Base-by-base conservation (phyloP, 495 filamentous ascomycete genomes). In the Penicillium samsonianum region DNA sequence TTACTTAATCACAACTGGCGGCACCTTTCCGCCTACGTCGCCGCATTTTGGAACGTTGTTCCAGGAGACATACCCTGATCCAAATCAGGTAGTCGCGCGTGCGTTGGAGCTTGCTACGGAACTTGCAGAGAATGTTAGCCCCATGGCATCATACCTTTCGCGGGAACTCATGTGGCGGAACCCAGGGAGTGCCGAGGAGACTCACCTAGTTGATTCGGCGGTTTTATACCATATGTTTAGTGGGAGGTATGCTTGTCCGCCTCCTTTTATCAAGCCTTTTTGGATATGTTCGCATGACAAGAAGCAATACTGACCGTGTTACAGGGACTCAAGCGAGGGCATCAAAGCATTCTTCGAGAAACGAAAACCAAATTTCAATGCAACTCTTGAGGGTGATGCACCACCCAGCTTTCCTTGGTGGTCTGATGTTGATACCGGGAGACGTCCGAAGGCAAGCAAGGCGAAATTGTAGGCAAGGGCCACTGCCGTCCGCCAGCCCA, bases 91-190 rank as follows among this genome's bases (percentile, higher is more conserved):
- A 10, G 56, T 86, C 6, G 60, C 69, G 3, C 70, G 77, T 20
- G 82, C 82, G n/a, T 59, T 85, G 38, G 75, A 79, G 55, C 53
- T 84, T 33, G 82, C 82, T 10, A 64, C 73, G 5, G 81, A 85
- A 14, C 71, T 85, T 30, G 77, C 74, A 19, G 61, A 70, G 63
- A 84, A 82, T 67, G 78, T 78, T 4, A 79, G 74, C 61, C 58
- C 63, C 0, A 78, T 85, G 44, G 73, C 74, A 31, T 73, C 70
- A 31, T 64, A 69, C 46, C 60, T 84, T 47, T 83, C 81, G 73
- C 73, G 69, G 55, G 75, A 82, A 60, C 58, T 85, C 59, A 79
- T 85, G 72, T 85, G 75, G 68, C 69, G 79, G 25, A 73, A 74
- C 52, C 75, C 74, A 8, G 76, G 69, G 2, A 70, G 65, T 30